Conservation (phyloP, 1,139 yeast genomes). For the Debaryomyces nepalensis region DNA sequence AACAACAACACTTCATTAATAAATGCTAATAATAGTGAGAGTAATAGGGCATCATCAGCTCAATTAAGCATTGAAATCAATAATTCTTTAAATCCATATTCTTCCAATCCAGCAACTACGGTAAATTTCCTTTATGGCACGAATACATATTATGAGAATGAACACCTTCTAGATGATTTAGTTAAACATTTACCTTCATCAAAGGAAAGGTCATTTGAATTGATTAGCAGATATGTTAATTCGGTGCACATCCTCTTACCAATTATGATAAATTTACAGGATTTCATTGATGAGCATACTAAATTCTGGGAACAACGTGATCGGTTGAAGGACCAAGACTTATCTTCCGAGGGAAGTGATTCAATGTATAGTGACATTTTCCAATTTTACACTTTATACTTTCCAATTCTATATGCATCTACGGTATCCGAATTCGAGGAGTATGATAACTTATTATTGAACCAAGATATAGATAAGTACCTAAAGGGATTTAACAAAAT, state of each 20-base stretch:
- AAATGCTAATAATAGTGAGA: not conserved
- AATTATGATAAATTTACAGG: constrained; percentile 46
- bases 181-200: constrained; percentile 39
- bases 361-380: too few relatives aligned
- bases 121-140: constrained; percentile 50
- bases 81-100: constrained; percentile 32
- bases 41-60: constrained; percentile 18
- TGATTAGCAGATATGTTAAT: constrained; percentile 51
- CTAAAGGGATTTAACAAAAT: constrained; percentile 52
- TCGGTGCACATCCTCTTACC: constrained; percentile 62
- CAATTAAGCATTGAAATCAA: constrained; percentile 27
- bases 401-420: constrained; percentile 58
- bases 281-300: constrained; percentile 52
- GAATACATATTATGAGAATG: constrained; percentile 45
- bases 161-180: constrained; percentile 41
- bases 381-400: constrained; percentile 52
- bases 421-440: constrained; percentile 61
- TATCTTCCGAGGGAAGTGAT: constrained; percentile 10
- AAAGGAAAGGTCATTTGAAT: constrained; percentile 52
- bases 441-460: constrained; percentile 49
- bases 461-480: constrained; percentile 55
- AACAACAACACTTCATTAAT: constrained; percentile 11
- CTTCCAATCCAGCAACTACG: constrained; percentile 46
- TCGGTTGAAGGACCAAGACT: not conserved
- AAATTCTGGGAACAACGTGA: constrained; percentile 49